Percentiles rank a stretch among this genome's conserved stretches.
Evolutionary conservation across 352 stramenopile genomes (phyloP).

Genomic region (Globisporangium yorkense): DNA sequence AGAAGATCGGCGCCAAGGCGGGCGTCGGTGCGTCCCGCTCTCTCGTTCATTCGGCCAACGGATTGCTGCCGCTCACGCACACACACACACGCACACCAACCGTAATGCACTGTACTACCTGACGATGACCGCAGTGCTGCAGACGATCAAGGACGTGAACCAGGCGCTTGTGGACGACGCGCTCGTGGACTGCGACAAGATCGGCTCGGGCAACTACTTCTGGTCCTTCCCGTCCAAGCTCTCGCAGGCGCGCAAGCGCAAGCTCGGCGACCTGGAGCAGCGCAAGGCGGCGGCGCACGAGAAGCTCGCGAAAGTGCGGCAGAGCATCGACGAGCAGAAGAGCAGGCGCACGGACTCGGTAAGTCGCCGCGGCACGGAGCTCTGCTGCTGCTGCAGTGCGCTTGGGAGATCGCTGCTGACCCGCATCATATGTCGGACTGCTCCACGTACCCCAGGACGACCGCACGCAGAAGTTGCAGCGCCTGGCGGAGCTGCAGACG

Average conservation of each 20-base stretch:
- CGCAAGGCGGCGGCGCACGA: slow-evolving; percentile 26
- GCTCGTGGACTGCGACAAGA: slow-evolving; percentile 85
- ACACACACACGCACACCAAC: background rate
- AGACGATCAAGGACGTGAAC: slow-evolving; percentile 88
- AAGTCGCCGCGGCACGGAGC: background rate
- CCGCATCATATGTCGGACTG: too few relatives aligned
- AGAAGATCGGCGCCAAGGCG: slow-evolving; percentile 82
- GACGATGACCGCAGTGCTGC: slow-evolving; percentile 40
- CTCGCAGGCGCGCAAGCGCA: slow-evolving; percentile 74
- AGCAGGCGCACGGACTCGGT: slow-evolving; percentile 54
- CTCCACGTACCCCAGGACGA: slow-evolving; percentile 31
- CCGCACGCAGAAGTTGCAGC: slow-evolving; percentile 51
- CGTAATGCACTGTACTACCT: background rate
- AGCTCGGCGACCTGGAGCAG: slow-evolving; percentile 60
- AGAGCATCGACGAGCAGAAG: slow-evolving; percentile 45
- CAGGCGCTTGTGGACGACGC: slow-evolving; percentile 79
- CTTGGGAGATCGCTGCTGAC: too few relatives aligned
- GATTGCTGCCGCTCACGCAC: background rate
- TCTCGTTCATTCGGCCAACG: background rate
- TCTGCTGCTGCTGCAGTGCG: background rate
- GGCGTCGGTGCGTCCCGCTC: slow-evolving; percentile 46
- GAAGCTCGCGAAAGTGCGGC: slow-evolving; percentile 45
- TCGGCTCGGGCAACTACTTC: slow-evolving; percentile 86
- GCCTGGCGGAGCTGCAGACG: slow-evolving; percentile 39
- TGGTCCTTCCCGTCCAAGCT: slow-evolving; percentile 85